Evolutionary conservation across 2,329 filamentous ascomycete genomes (phyloP).

Genomic region (Diaporthe eres): DNA sequence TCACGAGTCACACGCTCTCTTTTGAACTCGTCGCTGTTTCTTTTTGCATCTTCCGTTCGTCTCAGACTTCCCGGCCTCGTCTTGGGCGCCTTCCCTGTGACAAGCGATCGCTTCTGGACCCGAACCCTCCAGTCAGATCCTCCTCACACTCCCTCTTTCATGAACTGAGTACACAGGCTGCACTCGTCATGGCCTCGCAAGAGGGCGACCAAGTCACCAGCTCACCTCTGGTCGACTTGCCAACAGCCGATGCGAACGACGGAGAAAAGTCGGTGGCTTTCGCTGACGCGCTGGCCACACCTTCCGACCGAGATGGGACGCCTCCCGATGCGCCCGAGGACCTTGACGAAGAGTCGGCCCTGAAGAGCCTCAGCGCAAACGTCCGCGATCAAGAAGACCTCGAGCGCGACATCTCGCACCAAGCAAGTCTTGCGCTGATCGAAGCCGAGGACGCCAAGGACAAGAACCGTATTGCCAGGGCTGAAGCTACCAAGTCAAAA

Average conservation of each 20-base stretch:
- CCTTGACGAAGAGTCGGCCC: conserved; percentile 71
- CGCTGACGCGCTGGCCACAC: conserved; percentile 7
- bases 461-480: conserved; percentile 72
- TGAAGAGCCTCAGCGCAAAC: conserved; percentile 75
- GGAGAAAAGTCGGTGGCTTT: conserved; percentile 13
- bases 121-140: background rate
- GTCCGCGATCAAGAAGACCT: conserved; percentile 91
- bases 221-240: background rate
- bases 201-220: conserved; percentile 19
- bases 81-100: background rate
- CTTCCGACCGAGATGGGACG: conserved; percentile 30
- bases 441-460: conserved; percentile 76
- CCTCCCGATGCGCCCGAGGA: conserved; percentile 36
- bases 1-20: background rate
- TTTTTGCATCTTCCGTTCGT: background rate
- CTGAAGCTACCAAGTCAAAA: conserved; percentile 67
- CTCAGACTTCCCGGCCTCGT: background rate
- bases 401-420: conserved; percentile 83
- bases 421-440: conserved; percentile 71
- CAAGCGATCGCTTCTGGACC: background rate
- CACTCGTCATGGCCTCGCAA: conserved; percentile 18
- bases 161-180: background rate
- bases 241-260: background rate
- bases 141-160: background rate
- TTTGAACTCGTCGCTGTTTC: background rate